Percentiles rank a stretch among this genome's conserved stretches.
Evolutionary conservation across 257 asterid species (phyloP).

Genomic region (Ballota nigra): DNA sequence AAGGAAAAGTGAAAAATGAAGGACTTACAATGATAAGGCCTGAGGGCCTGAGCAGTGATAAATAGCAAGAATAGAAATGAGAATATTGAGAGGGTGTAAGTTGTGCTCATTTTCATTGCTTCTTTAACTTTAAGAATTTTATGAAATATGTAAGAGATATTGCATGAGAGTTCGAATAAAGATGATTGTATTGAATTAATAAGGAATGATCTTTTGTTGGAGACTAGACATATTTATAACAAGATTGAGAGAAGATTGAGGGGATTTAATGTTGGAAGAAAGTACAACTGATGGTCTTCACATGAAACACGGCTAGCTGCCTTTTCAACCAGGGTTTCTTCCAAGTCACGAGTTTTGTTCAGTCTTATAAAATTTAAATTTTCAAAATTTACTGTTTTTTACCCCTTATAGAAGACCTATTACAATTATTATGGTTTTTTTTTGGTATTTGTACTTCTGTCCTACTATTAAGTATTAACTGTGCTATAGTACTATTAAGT

Average conservation of each 20-base stretch:
- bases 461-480: too few species aligned
- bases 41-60: constrained; percentile 40
- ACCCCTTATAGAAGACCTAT: background rate
- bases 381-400: background rate
- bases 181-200: background rate
- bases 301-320: constrained; percentile 59
- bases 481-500: too few species aligned
- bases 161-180: background rate
- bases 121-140: background rate
- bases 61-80: constrained; percentile 40
- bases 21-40: constrained; percentile 60
- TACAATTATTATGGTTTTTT: background rate
- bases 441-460: too few species aligned
- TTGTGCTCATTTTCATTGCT: constrained; percentile 21
- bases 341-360: constrained; percentile 58
- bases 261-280: constrained; percentile 45
- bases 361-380: constrained; percentile 8
- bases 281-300: constrained; percentile 55
- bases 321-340: background rate
- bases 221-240: constrained; percentile 25
- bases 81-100: constrained; percentile 27
- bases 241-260: background rate
- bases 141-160: background rate
- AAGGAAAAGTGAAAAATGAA: background rate
- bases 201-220: background rate